Evolutionary conservation across 192 early-diverging fungal genomes (phyloP), one percentile per base, ranked within the genome.

Genomic region (Coemansia sp.): DNA sequence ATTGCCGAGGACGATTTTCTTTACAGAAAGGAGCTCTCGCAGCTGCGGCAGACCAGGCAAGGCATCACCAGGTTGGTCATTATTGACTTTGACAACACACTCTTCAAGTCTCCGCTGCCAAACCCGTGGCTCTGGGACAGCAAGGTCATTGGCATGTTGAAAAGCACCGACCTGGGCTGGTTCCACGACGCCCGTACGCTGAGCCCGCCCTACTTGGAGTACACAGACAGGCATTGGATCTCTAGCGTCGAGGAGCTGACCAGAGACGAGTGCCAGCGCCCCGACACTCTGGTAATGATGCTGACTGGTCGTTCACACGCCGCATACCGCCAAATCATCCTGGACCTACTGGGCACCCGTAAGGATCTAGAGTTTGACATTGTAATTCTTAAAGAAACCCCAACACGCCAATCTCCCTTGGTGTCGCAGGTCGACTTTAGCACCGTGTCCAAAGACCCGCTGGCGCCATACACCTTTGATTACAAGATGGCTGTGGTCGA

Each of bases 1-100:
- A 45, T 75, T 15, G 32, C 18, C 5, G 55, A 63, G 7, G 29
- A 53, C 0, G 72, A 75, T 50, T 75, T 68, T 57, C 35, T 75
- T 27, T 75, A 75, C 14, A 43, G 72, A n/a, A 55, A 46, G 23
- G 65, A 75, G 50, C 64, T 75, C 3, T 30, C 60, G 5, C 26
- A 55, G 42, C 49, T 75, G 39, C 60, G 72, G 9, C 51, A 44
- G 53, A 41, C 34, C 49, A 67, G 60, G 46, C 27, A 45, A 3
- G 53, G 49, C 2, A 58, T 60, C 39, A 61, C 58, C 11, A 57
- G 66, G 15, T 45, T 78, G 32, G 40, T 61, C 3, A 70, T 85
- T 17, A 82, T 85, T 52, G 83, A 85, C 55, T 85, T 85, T 78
- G 83, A 85, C 58, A 80, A 81, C 53, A 85, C 83, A 10, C 61